Conservation (phyloP, 345 rosid genomes). For the Lepidium didymum region DNA sequence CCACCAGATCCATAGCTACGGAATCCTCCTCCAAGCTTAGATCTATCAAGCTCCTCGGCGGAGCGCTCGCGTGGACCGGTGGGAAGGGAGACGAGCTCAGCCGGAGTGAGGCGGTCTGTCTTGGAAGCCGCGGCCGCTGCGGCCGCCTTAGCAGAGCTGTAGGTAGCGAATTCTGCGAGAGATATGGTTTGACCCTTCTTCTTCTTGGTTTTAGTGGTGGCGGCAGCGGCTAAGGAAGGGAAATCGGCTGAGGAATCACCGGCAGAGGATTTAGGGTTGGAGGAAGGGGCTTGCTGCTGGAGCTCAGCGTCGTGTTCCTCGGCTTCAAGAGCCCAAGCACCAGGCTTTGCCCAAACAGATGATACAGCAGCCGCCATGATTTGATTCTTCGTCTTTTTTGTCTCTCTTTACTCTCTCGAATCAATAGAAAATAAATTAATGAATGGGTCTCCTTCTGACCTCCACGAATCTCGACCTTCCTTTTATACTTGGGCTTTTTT, state of each 20-base stretch:
- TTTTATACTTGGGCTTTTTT: conserved; percentile 1
- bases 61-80: conserved; percentile 87
- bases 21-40: conserved; percentile 78
- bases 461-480: background rate
- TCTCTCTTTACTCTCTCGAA: background rate
- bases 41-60: conserved; percentile 76
- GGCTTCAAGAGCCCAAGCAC: conserved; percentile 91
- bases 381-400: background rate
- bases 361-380: conserved; percentile 78
- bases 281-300: conserved; percentile 26
- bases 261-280: background rate
- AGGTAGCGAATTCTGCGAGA: conserved; percentile 48
- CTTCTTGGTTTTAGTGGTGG: conserved; percentile 66
- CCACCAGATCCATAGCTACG: conserved; percentile 33
- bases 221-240: conserved; percentile 58
- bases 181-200: conserved; percentile 70
- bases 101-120: conserved; percentile 43
- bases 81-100: conserved; percentile 61
- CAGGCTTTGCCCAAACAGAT: conserved; percentile 93
- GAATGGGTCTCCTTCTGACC: background rate
- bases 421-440: background rate
- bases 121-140: conserved; percentile 13
- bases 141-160: conserved; percentile 24
- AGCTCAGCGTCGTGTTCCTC: conserved; percentile 72
- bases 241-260: conserved; percentile 43